These are phyloP conservation scores for Candida montana DNA, from an alignment of 805 yeast species.

Conservation along the genomic window DNA sequence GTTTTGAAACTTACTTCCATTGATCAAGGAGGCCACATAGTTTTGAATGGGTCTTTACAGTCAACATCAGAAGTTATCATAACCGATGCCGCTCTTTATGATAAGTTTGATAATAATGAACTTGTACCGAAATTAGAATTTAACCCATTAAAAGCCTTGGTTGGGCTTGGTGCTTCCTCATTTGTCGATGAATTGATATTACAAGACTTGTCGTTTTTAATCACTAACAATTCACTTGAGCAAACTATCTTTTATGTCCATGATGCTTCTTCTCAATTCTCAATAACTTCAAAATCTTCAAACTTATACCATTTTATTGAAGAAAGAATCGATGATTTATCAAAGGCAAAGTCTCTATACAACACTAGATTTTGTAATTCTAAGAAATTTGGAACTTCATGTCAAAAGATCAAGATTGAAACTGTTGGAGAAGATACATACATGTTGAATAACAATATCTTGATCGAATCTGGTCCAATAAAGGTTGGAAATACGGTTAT, in stretches of 20 bases:
- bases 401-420: slow-evolving; percentile 52
- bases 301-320: slow-evolving; percentile 63
- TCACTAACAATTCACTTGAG: slow-evolving; percentile 45
- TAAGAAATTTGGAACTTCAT: slow-evolving; percentile 49
- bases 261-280: slow-evolving; percentile 28
- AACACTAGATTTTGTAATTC: slow-evolving; percentile 50
- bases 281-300: slow-evolving; percentile 27
- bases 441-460: slow-evolving; percentile 51
- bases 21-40: slow-evolving; percentile 30
- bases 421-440: slow-evolving; percentile 27
- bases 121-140: slow-evolving; percentile 29
- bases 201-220: slow-evolving; percentile 47
- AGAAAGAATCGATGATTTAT: slow-evolving; percentile 34
- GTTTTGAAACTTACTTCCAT: slow-evolving; percentile 18
- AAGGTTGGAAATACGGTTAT: slow-evolving; percentile 61
- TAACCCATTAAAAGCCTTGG: slow-evolving; percentile 51
- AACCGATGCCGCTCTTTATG: slow-evolving; percentile 44
- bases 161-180: slow-evolving; percentile 52
- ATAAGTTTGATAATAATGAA: slow-evolving; percentile 36
- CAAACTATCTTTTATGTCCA: slow-evolving; percentile 61
- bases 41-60: slow-evolving; percentile 28
- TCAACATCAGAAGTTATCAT: slow-evolving; percentile 37
- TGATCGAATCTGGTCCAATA: slow-evolving; percentile 40
- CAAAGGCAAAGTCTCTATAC: slow-evolving; percentile 30
- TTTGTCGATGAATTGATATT: slow-evolving; percentile 69